Evolutionary conservation across 2,329 filamentous ascomycete species (phyloP).

Genomic region (Alternaria burnsii): DNA sequence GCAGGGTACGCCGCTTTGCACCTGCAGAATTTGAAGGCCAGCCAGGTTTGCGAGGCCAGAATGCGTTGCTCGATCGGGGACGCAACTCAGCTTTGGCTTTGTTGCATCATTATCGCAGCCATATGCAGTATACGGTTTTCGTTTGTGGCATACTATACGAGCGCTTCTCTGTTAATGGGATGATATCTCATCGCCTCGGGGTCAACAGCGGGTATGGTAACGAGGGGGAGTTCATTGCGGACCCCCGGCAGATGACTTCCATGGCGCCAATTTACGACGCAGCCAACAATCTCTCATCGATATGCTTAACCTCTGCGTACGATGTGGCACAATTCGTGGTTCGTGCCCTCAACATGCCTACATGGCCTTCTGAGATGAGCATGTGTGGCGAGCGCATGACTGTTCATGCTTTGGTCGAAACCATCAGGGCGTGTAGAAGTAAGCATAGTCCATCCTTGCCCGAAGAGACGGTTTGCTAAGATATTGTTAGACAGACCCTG

Average conservation of each 20-base stretch:
- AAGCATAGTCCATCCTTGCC: background rate
- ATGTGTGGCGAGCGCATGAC: slow-evolving; percentile 73
- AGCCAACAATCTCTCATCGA: slow-evolving; percentile 52
- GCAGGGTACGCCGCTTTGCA: slow-evolving; percentile 73
- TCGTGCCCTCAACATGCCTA: slow-evolving; percentile 70
- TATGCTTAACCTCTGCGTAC: slow-evolving; percentile 74
- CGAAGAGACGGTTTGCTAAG: slow-evolving; percentile 15
- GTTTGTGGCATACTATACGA: slow-evolving; percentile 81
- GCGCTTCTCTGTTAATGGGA: slow-evolving; percentile 73
- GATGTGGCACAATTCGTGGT: slow-evolving; percentile 77
- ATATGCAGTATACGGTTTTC: slow-evolving; percentile 74
- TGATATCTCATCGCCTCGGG: slow-evolving; percentile 68
- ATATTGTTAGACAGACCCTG: slow-evolving; percentile 37
- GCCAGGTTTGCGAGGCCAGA: slow-evolving; percentile 62
- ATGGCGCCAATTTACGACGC: slow-evolving; percentile 67
- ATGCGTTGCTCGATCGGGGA: slow-evolving; percentile 69
- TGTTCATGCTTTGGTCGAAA: slow-evolving; percentile 67
- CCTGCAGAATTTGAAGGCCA: slow-evolving; percentile 79
- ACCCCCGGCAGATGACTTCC: slow-evolving; percentile 66
- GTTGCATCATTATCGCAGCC: slow-evolving; percentile 63
- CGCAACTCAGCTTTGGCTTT: slow-evolving; percentile 65
- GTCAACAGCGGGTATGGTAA: slow-evolving; percentile 61
- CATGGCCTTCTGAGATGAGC: slow-evolving; percentile 74
- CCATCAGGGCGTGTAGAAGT: slow-evolving; percentile 51
- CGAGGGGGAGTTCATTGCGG: slow-evolving; percentile 72